These are phyloP conservation scores for Huiozyma naganishii DNA, from an alignment of 805 yeast species.

Conservation along the genomic window DNA sequence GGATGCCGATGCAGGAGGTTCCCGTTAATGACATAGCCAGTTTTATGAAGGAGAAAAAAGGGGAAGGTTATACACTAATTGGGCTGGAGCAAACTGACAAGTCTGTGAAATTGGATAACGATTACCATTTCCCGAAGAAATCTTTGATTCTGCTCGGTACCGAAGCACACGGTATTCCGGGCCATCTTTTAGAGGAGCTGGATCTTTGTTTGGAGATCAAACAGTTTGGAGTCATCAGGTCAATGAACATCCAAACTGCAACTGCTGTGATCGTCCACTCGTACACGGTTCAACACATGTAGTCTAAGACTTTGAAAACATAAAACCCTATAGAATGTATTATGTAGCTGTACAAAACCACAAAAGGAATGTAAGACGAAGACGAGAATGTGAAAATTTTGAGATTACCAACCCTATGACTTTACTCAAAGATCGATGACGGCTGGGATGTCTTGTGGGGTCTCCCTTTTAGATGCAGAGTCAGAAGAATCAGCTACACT, in stretches of 20 bases:
- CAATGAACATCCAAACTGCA: constrained; percentile 96
- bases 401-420: too few relatives aligned
- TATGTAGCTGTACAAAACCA: not conserved
- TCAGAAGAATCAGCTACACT: too few relatives aligned
- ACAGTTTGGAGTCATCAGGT: constrained; percentile 83
- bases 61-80: constrained; percentile 76
- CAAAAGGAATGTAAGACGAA: not conserved
- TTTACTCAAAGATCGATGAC: too few relatives aligned
- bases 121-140: constrained; percentile 65
- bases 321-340: not conserved
- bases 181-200: constrained; percentile 65
- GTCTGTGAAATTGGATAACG: constrained; percentile 57
- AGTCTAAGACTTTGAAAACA: not conserved
- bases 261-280: constrained; percentile 92
- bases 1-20: constrained; percentile 92
- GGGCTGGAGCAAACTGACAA: constrained; percentile 91
- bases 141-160: constrained; percentile 72
- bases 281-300: constrained; percentile 42
- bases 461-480: too few relatives aligned
- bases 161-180: constrained; percentile 88
- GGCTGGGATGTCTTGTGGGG: too few relatives aligned
- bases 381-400: not conserved
- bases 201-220: constrained; percentile 86
- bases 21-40: constrained; percentile 39
- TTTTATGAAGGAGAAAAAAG: constrained; percentile 49